These are phyloP conservation scores for Barnettozyma sp. DNA, from an alignment of 805 yeast genomes.

Conservation along the genomic window DNA sequence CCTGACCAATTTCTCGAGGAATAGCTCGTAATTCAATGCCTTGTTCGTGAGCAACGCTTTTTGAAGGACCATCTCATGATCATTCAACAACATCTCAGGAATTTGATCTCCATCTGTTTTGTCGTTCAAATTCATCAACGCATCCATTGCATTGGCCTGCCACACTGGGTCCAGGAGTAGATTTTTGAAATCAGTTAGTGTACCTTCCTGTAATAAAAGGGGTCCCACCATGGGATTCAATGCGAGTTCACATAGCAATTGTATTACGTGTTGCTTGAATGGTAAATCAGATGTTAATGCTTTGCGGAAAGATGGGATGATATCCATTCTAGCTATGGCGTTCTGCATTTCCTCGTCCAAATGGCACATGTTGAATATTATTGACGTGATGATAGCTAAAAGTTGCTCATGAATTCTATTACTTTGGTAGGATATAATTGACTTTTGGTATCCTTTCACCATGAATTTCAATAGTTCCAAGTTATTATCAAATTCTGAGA, in stretches of 20 bases:
- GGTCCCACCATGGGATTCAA: slow-evolving; percentile 30
- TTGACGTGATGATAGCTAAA: slow-evolving; percentile 35
- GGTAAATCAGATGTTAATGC: slow-evolving; percentile 34
- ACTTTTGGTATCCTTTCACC: slow-evolving; percentile 19
- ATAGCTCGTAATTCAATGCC: slow-evolving; percentile 37
- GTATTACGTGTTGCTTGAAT: slow-evolving; percentile 41
- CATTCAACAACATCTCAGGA: slow-evolving; percentile 22
- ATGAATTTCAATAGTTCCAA: slow-evolving; percentile 36
- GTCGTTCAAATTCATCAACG: slow-evolving; percentile 40
- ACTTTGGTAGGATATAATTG: neutral
- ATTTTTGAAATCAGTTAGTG: slow-evolving; percentile 30
- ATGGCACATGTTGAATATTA: slow-evolving; percentile 40
- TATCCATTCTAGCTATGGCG: slow-evolving; percentile 35
- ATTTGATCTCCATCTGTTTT: slow-evolving; percentile 27
- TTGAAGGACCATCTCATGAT: slow-evolving; percentile 29
- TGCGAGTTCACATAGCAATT: slow-evolving; percentile 41
- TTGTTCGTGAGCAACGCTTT: slow-evolving; percentile 35
- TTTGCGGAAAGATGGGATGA: slow-evolving; percentile 32
- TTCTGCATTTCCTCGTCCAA: slow-evolving; percentile 35
- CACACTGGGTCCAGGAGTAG: slow-evolving; percentile 42
- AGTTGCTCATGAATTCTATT: slow-evolving; percentile 27
- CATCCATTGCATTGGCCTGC: slow-evolving; percentile 46
- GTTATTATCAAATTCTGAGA: slow-evolving; percentile 11
- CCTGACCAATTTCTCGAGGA: slow-evolving; percentile 35
- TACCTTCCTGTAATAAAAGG: slow-evolving; percentile 18